A percentile compares a stretch with the other conserved stretches of the same genome.
Evolutionary conservation across 1,284 basidiomycete genomes (phyloP).

Genomic region (Microbotryomycetes sp.): DNA sequence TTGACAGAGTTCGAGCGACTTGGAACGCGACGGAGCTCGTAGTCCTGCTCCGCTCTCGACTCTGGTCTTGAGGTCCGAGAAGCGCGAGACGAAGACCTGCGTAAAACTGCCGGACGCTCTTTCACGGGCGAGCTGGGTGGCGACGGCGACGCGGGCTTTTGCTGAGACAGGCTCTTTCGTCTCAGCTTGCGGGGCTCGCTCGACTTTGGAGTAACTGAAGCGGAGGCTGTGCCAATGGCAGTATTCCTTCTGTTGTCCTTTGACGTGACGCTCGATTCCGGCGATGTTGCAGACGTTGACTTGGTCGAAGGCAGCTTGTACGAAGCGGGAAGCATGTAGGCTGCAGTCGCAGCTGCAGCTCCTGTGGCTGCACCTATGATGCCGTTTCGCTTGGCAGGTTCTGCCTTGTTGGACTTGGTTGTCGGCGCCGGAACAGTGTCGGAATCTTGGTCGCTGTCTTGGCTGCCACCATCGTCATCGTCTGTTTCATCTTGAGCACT

Average conservation of each 20-base stretch:
- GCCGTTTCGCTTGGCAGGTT: background rate
- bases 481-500: background rate
- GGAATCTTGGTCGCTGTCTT: background rate
- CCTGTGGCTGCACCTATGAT: background rate
- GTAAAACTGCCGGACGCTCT: background rate
- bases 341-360: background rate
- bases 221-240: no score
- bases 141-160: background rate
- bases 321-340: background rate
- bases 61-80: background rate
- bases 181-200: background rate
- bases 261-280: background rate
- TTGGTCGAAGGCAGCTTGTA: background rate
- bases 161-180: background rate
- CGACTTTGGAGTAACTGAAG: background rate
- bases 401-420: background rate
- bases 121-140: background rate
- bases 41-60: background rate
- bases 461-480: background rate
- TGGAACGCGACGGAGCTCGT: background rate
- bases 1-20: background rate
- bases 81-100: background rate
- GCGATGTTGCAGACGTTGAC: background rate
- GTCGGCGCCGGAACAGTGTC: background rate
- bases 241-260: background rate